phyloP scores from a whole-genome alignment of 305 asterid genomes.

The Fraxinus floribunda region DNA sequence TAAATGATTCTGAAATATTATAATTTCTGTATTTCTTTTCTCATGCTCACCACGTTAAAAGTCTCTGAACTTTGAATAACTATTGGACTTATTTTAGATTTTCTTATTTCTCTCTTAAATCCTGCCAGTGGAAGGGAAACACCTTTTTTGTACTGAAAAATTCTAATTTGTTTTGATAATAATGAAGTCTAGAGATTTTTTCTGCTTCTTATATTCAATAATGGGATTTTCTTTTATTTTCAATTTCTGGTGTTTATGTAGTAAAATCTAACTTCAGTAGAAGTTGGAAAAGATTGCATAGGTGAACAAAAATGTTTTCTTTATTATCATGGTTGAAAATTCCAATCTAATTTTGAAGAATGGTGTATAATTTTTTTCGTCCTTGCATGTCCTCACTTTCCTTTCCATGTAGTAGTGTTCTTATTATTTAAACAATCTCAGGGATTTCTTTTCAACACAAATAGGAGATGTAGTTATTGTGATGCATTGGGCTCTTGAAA shows the following conservation, averaged over 20 bases:
- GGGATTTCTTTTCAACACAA: not conserved
- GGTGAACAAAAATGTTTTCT: not conserved
- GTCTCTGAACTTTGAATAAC: not conserved
- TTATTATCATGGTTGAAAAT: not conserved
- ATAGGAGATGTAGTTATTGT: not conserved
- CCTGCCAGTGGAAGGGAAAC: not conserved
- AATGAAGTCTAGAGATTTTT: not conserved
- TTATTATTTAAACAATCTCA: not conserved
- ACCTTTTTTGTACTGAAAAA: not conserved
- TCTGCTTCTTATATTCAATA: not conserved
- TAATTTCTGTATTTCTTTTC: not conserved
- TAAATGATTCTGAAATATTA: not conserved
- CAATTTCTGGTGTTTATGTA: not conserved
- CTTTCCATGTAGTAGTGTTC: not conserved
- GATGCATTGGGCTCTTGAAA: not conserved
- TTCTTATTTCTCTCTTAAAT: not conserved
- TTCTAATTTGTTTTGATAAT: not conserved
- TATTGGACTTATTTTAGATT: not conserved
- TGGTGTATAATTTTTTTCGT: not conserved
- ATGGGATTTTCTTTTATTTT: not conserved
- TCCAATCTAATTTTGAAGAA: not conserved
- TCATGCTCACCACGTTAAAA: not conserved
- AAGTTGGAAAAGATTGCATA: not conserved
- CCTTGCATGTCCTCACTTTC: not conserved
- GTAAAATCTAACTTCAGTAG: not conserved